Conservation (phyloP, 202 grass and related monocot species). For the Zoysia matrella region DNA sequence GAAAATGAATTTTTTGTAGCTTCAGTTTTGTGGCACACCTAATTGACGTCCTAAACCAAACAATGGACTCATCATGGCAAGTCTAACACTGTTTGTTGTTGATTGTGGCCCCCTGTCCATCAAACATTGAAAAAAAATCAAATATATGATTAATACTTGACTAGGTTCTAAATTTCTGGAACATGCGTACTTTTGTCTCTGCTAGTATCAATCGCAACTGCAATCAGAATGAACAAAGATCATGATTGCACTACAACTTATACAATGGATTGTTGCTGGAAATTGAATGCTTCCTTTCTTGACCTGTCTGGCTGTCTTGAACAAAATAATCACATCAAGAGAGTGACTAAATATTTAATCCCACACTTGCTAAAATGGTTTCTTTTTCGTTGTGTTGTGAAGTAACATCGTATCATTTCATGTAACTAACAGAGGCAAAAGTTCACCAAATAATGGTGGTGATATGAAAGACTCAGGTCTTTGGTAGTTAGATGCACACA, state of each 20-base stretch:
- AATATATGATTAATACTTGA: conserved; percentile 4
- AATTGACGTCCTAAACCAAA: conserved; percentile 38
- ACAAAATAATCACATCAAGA: conserved; percentile 28
- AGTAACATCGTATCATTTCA: no score
- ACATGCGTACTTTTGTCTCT: conserved; percentile 31
- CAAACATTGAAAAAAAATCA: conserved; percentile 4
- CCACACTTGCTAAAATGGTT: conserved; percentile 3
- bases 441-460: conserved; percentile 25
- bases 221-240: conserved; percentile 20
- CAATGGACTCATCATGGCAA: neutral
- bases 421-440: no score
- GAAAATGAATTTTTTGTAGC: conserved; percentile 40
- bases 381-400: conserved; percentile 34
- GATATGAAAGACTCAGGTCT: conserved; percentile 32
- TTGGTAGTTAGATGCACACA: conserved; percentile 17
- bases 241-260: conserved; percentile 43
- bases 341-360: conserved; percentile 40
- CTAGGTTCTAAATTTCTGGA: conserved; percentile 25
- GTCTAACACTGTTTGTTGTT: conserved; percentile 25
- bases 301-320: conserved; percentile 32
- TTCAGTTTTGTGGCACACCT: conserved; percentile 49
- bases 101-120: no score
- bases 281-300: neutral
- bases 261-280: conserved; percentile 9
- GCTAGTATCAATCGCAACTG: conserved; percentile 29